Evolutionary conservation across 225 moss, liverwort and hornwort genomes (phyloP), one percentile per base, ranked within the genome.

Genomic region (Rhytidiadelphus loreus): DNA sequence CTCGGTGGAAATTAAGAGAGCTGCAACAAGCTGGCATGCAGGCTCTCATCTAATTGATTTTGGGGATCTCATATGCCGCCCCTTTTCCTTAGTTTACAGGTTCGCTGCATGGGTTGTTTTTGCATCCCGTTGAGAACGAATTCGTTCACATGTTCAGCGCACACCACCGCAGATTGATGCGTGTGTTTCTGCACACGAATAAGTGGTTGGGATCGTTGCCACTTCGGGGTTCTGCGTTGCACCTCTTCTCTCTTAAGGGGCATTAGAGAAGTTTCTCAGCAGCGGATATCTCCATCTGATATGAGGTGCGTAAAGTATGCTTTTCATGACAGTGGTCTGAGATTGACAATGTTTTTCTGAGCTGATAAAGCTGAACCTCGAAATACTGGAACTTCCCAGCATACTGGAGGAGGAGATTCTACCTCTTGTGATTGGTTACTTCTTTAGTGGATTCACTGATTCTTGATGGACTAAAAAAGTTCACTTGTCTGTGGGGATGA

Each of bases 21-120:
- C 94, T 99, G 95, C 99, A 99, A 89, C 97, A 99, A 91, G 88
- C 95, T 85, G 99, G 99, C 90, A 96, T 99, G 85, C 97, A 96
- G 87, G 97, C 99, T 77, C 95, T 99, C 77, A 97, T 99, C 86
- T 99, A 91, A 92, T 86, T 81, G 56, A 79, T 85, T 90, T 72
- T 29, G 62, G 83, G 88, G 86, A 85, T 78, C 72, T 52, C 69
- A 83, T 43, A 26, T 90, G 71, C 70, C 62, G 35, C 46, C 37
- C 68, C 77, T 68, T n/a, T 71, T 62, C 52, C 33, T 85, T 87
- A 82, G 72, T 85, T 89, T 65, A 44, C 59, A 88, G 63, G 62
- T 80, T 69, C 74, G 58, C 83, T 90, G 73, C 89, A 66, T 88
- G 89, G 91, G 89, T 83, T 89, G 83, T 80, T 56, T 90, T 85